A percentile compares a stretch with the other conserved stretches of the same genome.
These are phyloP conservation scores for Monosporozyma servazzii DNA, from an alignment of 805 yeast species.

Conservation along the genomic window DNA sequence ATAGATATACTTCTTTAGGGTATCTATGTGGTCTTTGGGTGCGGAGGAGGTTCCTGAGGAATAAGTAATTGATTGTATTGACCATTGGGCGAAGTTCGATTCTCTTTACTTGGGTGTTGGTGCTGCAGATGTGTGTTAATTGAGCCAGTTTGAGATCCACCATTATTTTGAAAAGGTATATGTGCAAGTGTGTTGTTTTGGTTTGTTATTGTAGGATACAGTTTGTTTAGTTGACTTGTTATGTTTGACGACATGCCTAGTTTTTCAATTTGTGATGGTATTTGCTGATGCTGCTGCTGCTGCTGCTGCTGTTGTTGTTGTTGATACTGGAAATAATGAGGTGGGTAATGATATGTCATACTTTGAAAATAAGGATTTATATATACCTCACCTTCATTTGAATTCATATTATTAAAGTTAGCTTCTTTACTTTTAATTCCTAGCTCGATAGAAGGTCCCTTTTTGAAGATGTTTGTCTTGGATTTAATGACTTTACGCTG, in stretches of 20 bases:
- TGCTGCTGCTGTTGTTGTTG: not conserved
- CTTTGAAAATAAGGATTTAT: not conserved
- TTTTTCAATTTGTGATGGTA: not conserved
- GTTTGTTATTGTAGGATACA: not conserved
- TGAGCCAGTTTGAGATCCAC: not conserved
- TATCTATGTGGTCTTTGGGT: not conserved
- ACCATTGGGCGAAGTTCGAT: not conserved
- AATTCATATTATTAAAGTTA: not conserved
- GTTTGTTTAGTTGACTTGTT: not conserved
- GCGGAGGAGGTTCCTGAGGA: not conserved
- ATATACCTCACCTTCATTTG: not conserved
- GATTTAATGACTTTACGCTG: not conserved
- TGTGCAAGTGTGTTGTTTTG: not conserved
- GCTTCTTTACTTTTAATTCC: not conserved
- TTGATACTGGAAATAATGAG: not conserved
- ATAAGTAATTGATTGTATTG: not conserved
- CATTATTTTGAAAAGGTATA: not conserved
- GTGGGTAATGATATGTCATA: not conserved
- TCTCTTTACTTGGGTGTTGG: not conserved
- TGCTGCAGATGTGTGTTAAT: not conserved
- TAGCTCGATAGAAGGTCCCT: not conserved
- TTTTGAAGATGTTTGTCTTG: not conserved
- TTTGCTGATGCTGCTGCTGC: not conserved
- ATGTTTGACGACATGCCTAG: not conserved
- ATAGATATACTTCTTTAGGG: not conserved